Evolutionary conservation across 805 yeast species (phyloP), one percentile per base, ranked within the genome.

Genomic region (Phaffomyces antillensis): DNA sequence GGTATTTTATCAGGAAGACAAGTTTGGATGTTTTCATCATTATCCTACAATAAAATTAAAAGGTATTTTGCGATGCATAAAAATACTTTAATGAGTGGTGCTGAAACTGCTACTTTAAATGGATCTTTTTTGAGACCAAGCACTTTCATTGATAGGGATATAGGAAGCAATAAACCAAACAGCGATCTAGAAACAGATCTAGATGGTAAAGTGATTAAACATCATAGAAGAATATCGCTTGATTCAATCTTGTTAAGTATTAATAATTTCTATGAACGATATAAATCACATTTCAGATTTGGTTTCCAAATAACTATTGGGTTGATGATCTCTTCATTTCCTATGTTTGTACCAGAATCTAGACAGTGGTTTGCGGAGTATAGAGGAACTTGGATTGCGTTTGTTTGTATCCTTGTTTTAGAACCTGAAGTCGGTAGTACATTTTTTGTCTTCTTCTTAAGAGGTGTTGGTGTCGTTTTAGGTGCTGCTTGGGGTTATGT

Each of bases 401-500:
- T 75, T 61, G 76, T 73, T 6, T 73, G 76, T 49, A 70, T 71
- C 30, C 53, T 75, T 39, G 73, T 72, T 23, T 45, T 74, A 25
- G 80, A 75, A 48, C 74, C 77, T 0, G 71, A 76, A 7, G 67
- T 75, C 15, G 80, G 80, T 13, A 72, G 69, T 16, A 72, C 79
- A 1, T 66, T 72, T 40, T 71, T 67, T 63, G 72, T 71, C 5
- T 70, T 71, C 48, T 65, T 74, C 40, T 50, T 72, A 2, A 66
- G 80, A 53, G 68, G 69, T 11, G 68, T 73, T 16, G 79, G 79
- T 20, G 71, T 73, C 10, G 52, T 70, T 2, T 40, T 59, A 12
- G 80, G 80, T 18, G 66, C 79, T 3, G 66, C 73, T 0, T 73
- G 77, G 76, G 78, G 75, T 1, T 67, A 71, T 43, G 49, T 73